Conservation (phyloP, 768 basidiomycete genomes). For the Daedaleopsis sinensis region DNA sequence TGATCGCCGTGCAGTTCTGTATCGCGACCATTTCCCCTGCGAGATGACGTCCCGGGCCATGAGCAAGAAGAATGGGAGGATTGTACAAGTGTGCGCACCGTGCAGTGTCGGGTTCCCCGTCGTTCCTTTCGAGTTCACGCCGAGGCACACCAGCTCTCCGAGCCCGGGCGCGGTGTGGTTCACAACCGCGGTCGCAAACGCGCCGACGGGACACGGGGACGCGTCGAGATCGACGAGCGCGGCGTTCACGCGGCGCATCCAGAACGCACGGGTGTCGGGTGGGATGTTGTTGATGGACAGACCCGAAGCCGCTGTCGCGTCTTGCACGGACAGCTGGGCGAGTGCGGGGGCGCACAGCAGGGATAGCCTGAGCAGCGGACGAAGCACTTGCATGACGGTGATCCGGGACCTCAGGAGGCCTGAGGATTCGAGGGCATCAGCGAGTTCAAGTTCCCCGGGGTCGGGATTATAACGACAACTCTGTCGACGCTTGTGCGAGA, state of each 20-base stretch:
- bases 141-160: conserved; percentile 16
- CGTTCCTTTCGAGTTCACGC: conserved; percentile 4
- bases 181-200: conserved; percentile 16
- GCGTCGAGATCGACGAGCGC: neutral
- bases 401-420: neutral
- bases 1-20: conserved; percentile 16
- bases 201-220: conserved; percentile 9
- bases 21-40: conserved; percentile 18
- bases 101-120: conserved; percentile 15
- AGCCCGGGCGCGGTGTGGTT: conserved; percentile 14
- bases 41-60: neutral
- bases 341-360: neutral
- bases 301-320: neutral
- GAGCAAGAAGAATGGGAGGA: no score
- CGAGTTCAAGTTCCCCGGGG: no score
- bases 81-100: conserved; percentile 1
- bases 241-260: conserved; percentile 16
- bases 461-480: no score
- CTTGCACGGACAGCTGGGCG: neutral
- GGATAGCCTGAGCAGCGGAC: neutral
- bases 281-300: conserved; percentile 13
- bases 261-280: conserved; percentile 6
- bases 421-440: no score
- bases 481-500: no score
- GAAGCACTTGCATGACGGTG: neutral